Conservation (phyloP, 2,329 filamentous ascomycete species). For the Saccharata proteae region DNA sequence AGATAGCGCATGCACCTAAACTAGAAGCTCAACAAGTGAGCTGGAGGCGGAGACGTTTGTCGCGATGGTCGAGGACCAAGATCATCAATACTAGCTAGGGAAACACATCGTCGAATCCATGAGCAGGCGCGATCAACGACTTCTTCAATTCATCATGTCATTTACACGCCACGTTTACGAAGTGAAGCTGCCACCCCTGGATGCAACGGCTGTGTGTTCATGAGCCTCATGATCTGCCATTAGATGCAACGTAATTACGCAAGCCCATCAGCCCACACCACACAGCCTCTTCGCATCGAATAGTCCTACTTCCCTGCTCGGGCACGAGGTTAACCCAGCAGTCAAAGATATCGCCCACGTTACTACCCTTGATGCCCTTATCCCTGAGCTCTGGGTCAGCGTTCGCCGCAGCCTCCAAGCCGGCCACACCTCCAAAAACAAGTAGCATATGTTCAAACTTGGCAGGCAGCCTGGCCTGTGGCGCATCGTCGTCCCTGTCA, state of each 20-base stretch:
- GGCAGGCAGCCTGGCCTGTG: conserved; percentile 15
- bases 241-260: conserved; percentile 24
- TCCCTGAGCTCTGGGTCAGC: conserved; percentile 46
- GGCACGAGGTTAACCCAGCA: conserved; percentile 73
- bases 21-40: too few species aligned
- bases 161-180: too few species aligned
- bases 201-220: too few species aligned
- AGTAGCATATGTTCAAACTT: conserved; percentile 61
- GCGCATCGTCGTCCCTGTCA: conserved; percentile 2
- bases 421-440: conserved; percentile 70
- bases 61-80: too few species aligned
- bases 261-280: conserved; percentile 63
- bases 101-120: too few species aligned
- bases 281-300: conserved; percentile 73
- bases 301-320: conserved; percentile 68
- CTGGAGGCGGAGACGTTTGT: too few species aligned
- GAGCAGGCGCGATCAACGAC: too few species aligned
- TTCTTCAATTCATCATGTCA: too few species aligned
- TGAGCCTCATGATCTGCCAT: too few species aligned
- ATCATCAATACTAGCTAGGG: too few species aligned
- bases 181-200: too few species aligned
- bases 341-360: conserved; percentile 64
- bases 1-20: too few species aligned
- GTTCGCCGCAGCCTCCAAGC: conserved; percentile 62
- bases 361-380: conserved; percentile 52